Evolutionary conservation across 352 stramenopile species (phyloP).

Genomic region (Globisporangium nagaii): DNA sequence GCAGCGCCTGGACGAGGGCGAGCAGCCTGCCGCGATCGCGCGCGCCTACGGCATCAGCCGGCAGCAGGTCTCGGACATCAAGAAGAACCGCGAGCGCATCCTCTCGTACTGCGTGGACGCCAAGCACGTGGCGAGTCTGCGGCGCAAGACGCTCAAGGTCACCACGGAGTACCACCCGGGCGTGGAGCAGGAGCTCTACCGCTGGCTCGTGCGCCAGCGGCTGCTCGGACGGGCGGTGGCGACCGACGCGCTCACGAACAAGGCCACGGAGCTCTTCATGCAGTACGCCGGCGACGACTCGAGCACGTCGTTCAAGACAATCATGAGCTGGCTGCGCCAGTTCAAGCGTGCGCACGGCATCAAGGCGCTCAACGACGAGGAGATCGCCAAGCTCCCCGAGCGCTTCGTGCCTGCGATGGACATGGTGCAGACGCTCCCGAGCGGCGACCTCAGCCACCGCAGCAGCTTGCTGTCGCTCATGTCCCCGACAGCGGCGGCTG

Average conservation of each 20-base stretch:
- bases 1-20: slow-evolving; percentile 56
- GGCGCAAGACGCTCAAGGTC: slow-evolving; percentile 68
- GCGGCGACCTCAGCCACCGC: neutral
- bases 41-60: slow-evolving; percentile 62
- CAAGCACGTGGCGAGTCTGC: slow-evolving; percentile 64
- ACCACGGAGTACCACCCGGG: slow-evolving; percentile 67
- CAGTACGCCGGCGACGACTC: slow-evolving; percentile 48
- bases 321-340: slow-evolving; percentile 56
- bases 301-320: slow-evolving; percentile 32
- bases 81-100: slow-evolving; percentile 81
- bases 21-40: slow-evolving; percentile 61
- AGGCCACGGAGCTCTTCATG: slow-evolving; percentile 61
- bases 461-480: neutral
- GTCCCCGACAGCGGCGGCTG: neutral
- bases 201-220: slow-evolving; percentile 74
- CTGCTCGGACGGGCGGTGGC: slow-evolving; percentile 40
- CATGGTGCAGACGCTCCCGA: slow-evolving; percentile 10
- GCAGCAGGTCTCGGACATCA: slow-evolving; percentile 83
- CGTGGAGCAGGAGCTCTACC: slow-evolving; percentile 80
- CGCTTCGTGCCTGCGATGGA: slow-evolving; percentile 65
- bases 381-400: slow-evolving; percentile 43
- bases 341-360: slow-evolving; percentile 67
- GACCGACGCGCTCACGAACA: slow-evolving; percentile 38
- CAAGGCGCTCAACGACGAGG: slow-evolving; percentile 40
- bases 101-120: slow-evolving; percentile 70